Evolutionary conservation across 371 early-diverging fungal species (phyloP).

Genomic region (Mucor ambiguus): DNA sequence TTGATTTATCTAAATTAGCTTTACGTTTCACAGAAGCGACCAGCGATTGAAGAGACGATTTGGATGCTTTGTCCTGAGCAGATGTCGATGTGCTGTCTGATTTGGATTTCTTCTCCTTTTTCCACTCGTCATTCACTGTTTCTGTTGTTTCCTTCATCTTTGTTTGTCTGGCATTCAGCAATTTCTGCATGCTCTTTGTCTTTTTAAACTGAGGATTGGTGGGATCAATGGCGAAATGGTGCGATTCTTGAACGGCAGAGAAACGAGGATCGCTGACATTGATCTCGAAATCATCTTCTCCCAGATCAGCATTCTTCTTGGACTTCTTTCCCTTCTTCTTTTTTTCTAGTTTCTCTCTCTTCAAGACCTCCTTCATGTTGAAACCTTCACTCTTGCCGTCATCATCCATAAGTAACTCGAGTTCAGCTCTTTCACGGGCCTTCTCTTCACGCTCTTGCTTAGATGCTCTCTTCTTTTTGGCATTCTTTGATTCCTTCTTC

Average conservation of each 20-base stretch:
- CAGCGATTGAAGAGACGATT: slow-evolving; percentile 49
- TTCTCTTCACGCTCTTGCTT: slow-evolving; percentile 64
- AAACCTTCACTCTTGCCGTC: slow-evolving; percentile 69
- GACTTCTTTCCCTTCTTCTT: slow-evolving; percentile 55
- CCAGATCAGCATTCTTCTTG: slow-evolving; percentile 51
- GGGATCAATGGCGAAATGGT: slow-evolving; percentile 95
- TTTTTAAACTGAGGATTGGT: slow-evolving; percentile 95
- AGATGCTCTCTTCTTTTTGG: slow-evolving; percentile 53
- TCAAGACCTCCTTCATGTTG: slow-evolving; percentile 85
- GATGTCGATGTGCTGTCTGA: not conserved
- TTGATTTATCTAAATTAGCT: slow-evolving; percentile 46
- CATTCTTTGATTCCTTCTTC: slow-evolving; percentile 41
- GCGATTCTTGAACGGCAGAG: slow-evolving; percentile 75
- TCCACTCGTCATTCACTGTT: slow-evolving; percentile 39
- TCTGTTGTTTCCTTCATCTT: slow-evolving; percentile 30
- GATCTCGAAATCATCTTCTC: slow-evolving; percentile 83
- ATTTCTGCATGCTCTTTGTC: slow-evolving; percentile 86
- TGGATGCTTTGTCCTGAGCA: slow-evolving; percentile 14
- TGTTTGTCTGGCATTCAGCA: slow-evolving; percentile 75
- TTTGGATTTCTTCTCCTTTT: slow-evolving; percentile 28
- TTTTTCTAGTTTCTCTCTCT: slow-evolving; percentile 90
- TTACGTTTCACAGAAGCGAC: slow-evolving; percentile 66
- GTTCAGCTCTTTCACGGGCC: slow-evolving; percentile 72
- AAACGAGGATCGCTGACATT: slow-evolving; percentile 89
- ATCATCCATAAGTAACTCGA: slow-evolving; percentile 82